These are phyloP conservation scores for Malbranchea zuffiana DNA, from an alignment of 2,329 filamentous ascomycete species.

Conservation along the genomic window DNA sequence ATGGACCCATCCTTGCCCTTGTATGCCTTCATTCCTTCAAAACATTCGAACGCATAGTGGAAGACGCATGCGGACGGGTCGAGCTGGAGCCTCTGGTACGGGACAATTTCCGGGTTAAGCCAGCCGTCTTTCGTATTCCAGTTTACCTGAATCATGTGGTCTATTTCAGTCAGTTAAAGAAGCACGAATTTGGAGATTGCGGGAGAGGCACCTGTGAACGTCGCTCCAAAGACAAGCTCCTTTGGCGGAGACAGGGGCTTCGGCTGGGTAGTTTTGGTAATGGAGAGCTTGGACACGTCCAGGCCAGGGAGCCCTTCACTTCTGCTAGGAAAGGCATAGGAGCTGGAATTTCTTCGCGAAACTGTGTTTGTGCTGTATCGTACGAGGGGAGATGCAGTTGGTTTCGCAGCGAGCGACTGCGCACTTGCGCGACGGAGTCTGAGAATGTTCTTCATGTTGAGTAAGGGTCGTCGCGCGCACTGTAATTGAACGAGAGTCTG, in stretches of 20 bases:
- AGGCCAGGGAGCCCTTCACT: slow-evolving; percentile 48
- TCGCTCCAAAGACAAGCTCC: slow-evolving; percentile 78
- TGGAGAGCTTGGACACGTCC: slow-evolving; percentile 63
- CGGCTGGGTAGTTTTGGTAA: slow-evolving; percentile 64
- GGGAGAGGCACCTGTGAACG: slow-evolving; percentile 63
- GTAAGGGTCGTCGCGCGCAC: too few species aligned
- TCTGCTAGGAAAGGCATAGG: slow-evolving; percentile 17
- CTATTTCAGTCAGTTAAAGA: slow-evolving; percentile 38
- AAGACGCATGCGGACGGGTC: slow-evolving; percentile 95
- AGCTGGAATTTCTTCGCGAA: slow-evolving; percentile 40
- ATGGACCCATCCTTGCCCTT: slow-evolving; percentile 69
- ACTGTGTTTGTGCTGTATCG: slow-evolving; percentile 5
- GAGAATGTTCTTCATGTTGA: slow-evolving; percentile 6
- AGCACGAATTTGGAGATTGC: background rate
- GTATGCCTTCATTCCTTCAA: slow-evolving; percentile 99
- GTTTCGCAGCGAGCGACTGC: slow-evolving; percentile 3
- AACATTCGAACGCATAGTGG: slow-evolving; percentile 96
- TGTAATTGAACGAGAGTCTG: background rate
- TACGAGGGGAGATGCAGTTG: slow-evolving; percentile 2
- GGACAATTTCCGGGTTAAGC: slow-evolving; percentile 70
- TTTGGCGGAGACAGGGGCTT: slow-evolving; percentile 63
- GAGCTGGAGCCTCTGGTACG: slow-evolving; percentile 93
- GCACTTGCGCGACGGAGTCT: slow-evolving; percentile 4
- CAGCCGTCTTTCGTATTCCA: slow-evolving; percentile 82
- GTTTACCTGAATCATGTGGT: slow-evolving; percentile 94